A percentile compares a stretch with the other conserved stretches of the same genome.
Evolutionary conservation across 345 rosid genomes (phyloP).

Genomic region (Populus euphratica): DNA sequence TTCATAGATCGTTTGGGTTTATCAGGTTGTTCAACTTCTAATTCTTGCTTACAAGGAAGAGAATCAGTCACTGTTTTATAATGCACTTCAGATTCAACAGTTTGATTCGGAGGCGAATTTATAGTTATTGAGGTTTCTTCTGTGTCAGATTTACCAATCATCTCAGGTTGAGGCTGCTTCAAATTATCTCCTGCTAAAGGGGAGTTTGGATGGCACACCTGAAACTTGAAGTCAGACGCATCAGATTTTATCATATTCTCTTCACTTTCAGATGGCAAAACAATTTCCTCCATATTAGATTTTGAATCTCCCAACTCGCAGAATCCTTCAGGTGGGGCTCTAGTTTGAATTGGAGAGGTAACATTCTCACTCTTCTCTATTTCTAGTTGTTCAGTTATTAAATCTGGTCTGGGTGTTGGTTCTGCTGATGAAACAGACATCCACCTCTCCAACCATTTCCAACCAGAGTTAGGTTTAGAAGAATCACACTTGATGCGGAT

Average conservation of each 20-base stretch:
- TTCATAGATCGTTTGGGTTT: conserved; percentile 41
- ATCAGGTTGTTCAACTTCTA: conserved; percentile 50
- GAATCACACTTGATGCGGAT: conserved; percentile 78
- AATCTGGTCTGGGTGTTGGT: conserved; percentile 31
- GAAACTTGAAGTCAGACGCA: conserved; percentile 28
- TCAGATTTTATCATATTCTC: conserved; percentile 38
- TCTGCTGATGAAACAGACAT: conserved; percentile 58
- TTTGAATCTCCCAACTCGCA: conserved; percentile 28
- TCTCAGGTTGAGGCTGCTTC: conserved; percentile 39
- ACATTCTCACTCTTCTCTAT: conserved; percentile 28
- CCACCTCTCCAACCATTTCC: conserved; percentile 99
- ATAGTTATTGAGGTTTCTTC: conserved; percentile 38
- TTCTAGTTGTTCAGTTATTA: conserved; percentile 32
- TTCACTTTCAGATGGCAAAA: conserved; percentile 32
- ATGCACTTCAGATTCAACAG: conserved; percentile 23
- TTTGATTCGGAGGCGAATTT: conserved; percentile 28
- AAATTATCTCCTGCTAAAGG: conserved; percentile 19
- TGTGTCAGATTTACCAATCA: conserved; percentile 28
- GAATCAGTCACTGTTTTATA: conserved; percentile 26
- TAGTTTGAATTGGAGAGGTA: conserved; percentile 23
- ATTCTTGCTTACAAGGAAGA: conserved; percentile 35
- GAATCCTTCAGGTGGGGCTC: conserved; percentile 33
- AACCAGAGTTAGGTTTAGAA: conserved; percentile 66
- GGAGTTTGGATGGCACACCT: conserved; percentile 22
- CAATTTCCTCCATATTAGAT: conserved; percentile 24